These are phyloP conservation scores for Dictyostelium brefeldianum DNA, from an alignment of 78 protist genomes.

Conservation along the genomic window DNA sequence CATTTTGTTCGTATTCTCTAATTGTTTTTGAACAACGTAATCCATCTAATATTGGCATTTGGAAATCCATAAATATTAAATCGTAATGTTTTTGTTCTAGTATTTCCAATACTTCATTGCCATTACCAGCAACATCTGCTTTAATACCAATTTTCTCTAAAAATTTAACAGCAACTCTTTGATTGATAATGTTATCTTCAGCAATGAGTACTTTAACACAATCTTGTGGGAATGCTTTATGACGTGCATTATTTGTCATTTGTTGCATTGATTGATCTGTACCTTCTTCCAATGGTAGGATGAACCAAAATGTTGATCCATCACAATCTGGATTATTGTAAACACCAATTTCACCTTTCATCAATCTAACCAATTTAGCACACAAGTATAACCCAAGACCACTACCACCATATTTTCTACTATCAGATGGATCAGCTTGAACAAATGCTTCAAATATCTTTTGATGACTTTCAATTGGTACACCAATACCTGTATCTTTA, in stretches of 20 bases:
- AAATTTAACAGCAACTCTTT: constrained; percentile 78
- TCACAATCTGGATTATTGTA: constrained; percentile 50
- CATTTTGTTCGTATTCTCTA: constrained; percentile 42
- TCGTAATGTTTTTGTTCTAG: constrained; percentile 46
- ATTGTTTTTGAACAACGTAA: constrained; percentile 62
- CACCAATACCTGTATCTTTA: constrained; percentile 88
- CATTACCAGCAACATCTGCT: constrained; percentile 66
- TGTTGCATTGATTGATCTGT: background rate
- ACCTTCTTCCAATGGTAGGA: constrained; percentile 28
- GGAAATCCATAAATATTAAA: constrained; percentile 84
- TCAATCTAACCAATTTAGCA: constrained; percentile 58
- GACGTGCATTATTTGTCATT: background rate
- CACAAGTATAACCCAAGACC: constrained; percentile 76
- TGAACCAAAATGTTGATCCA: constrained; percentile 78
- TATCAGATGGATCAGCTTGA: constrained; percentile 87
- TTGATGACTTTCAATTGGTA: constrained; percentile 64
- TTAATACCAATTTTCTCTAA: constrained; percentile 65
- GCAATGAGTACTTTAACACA: constrained; percentile 69
- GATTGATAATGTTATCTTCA: constrained; percentile 86
- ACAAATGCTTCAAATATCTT: constrained; percentile 83
- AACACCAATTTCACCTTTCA: constrained; percentile 80
- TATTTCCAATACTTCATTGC: constrained; percentile 35
- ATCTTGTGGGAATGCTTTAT: background rate
- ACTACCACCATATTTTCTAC: constrained; percentile 79
- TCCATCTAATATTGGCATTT: constrained; percentile 85